These are phyloP conservation scores for Solanum hybrid DNA, from an alignment of 305 asterid species.

Conservation along the genomic window DNA sequence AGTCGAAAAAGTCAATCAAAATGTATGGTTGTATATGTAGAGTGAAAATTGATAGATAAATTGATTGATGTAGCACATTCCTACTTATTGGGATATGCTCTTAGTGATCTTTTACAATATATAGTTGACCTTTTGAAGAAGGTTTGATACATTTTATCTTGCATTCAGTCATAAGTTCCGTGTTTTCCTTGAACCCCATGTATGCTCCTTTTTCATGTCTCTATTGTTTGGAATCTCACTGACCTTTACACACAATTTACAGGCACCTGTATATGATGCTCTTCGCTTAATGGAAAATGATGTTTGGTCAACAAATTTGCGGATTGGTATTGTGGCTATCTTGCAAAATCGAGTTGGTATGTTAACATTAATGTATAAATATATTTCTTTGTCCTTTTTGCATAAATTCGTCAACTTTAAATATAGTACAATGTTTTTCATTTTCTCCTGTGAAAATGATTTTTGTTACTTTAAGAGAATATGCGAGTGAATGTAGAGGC, in stretches of 20 bases:
- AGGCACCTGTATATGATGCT: conserved; percentile 44
- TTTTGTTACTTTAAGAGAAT: not conserved
- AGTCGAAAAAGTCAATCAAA: not conserved
- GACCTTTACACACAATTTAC: conserved; percentile 13
- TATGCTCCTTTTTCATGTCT: not conserved
- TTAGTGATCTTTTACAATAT: not conserved
- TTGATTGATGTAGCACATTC: not conserved
- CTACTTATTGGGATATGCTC: not conserved
- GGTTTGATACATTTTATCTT: not conserved
- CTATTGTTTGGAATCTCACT: conserved; percentile 14
- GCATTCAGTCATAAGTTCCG: not conserved
- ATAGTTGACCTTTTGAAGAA: not conserved
- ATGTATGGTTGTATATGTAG: not conserved
- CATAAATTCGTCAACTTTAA: not conserved
- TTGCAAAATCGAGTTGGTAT: conserved; percentile 85
- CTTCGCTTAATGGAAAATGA: conserved; percentile 32
- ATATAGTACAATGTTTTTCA: not conserved
- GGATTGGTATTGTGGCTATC: conserved; percentile 63
- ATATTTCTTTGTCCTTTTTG: not conserved
- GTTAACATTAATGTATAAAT: conserved; percentile 10
- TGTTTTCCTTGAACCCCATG: not conserved
- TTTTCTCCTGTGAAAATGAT: not conserved
- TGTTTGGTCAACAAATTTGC: conserved; percentile 56
- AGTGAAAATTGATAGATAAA: not conserved
- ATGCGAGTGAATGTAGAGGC: not conserved